phyloP scores from a whole-genome alignment of 805 yeast species.

The Lipomyces yamanashiensis region DNA sequence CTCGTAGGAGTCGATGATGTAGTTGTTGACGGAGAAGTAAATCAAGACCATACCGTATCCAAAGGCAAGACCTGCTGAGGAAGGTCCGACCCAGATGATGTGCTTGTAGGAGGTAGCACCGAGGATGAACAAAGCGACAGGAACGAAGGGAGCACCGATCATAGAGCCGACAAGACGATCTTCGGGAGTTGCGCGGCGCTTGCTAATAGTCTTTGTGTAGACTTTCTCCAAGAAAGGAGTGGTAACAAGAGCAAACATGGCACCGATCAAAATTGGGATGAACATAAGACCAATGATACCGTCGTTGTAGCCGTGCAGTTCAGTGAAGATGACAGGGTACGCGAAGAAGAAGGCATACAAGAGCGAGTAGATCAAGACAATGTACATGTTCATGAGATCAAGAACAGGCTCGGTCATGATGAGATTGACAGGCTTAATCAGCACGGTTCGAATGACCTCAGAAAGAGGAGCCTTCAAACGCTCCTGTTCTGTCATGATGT shows the following conservation, averaged over 20 bases:
- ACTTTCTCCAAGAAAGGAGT: constrained; percentile 73
- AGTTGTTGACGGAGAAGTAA: constrained; percentile 74
- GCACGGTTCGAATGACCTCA: constrained; percentile 69
- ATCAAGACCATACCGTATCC: constrained; percentile 60
- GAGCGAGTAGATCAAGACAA: constrained; percentile 86
- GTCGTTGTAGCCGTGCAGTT: constrained; percentile 76
- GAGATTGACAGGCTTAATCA: constrained; percentile 70
- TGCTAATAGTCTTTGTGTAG: constrained; percentile 51
- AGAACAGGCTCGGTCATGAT: constrained; percentile 86
- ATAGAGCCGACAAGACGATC: constrained; percentile 60
- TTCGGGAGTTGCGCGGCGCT: constrained; percentile 58
- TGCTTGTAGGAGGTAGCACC: constrained; percentile 62
- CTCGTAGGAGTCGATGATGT: constrained; percentile 79
- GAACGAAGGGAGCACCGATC: constrained; percentile 53
- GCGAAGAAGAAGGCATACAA: constrained; percentile 94
- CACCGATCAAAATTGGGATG: constrained; percentile 89
- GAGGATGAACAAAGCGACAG: constrained; percentile 59
- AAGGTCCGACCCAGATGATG: constrained; percentile 58
- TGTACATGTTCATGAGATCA: constrained; percentile 81
- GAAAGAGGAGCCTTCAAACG: constrained; percentile 69
- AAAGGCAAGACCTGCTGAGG: constrained; percentile 59
- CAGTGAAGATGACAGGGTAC: constrained; percentile 84
- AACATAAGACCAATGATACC: constrained; percentile 84
- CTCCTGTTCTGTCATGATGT: constrained; percentile 92
- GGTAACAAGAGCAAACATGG: constrained; percentile 68